Percentiles rank a stretch among this genome's conserved stretches.
These are phyloP conservation scores for Chrysopogon serrulatus DNA, from an alignment of 176 grass and related monocot genomes.

Conservation along the genomic window DNA sequence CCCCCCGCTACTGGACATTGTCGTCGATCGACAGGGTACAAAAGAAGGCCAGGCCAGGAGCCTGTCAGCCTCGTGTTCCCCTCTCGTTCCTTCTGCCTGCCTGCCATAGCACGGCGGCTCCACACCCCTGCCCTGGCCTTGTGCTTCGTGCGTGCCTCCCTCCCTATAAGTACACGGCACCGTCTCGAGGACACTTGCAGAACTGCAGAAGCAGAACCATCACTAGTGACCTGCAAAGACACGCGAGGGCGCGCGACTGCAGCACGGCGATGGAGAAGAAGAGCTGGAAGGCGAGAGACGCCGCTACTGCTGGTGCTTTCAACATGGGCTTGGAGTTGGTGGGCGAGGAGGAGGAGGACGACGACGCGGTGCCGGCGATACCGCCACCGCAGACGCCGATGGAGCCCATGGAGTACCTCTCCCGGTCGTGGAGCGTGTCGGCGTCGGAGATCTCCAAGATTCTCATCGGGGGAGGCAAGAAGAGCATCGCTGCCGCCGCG, in stretches of 20 bases:
- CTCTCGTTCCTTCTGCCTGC: slow-evolving; percentile 33
- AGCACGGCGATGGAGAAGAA: slow-evolving; percentile 35
- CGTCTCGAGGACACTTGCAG: neutral
- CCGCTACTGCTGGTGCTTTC: neutral
- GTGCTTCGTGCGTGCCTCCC: slow-evolving; percentile 64
- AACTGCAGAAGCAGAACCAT: neutral
- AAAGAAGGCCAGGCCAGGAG: slow-evolving; percentile 38
- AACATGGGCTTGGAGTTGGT: slow-evolving; percentile 23
- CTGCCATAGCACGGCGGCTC: slow-evolving; percentile 40
- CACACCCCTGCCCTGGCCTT: slow-evolving; percentile 26
- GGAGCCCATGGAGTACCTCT: slow-evolving; percentile 83
- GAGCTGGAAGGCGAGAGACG: slow-evolving; percentile 35
- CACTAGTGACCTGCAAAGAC: neutral
- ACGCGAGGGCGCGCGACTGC: neutral
- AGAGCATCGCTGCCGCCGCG: slow-evolving; percentile 30
- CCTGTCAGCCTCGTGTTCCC: slow-evolving; percentile 59
- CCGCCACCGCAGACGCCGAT: slow-evolving; percentile 74
- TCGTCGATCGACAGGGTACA: slow-evolving; percentile 24
- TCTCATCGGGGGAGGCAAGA: slow-evolving; percentile 40
- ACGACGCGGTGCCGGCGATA: slow-evolving; percentile 29
- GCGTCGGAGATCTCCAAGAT: slow-evolving; percentile 82
- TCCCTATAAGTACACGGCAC: slow-evolving; percentile 38
- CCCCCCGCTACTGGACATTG: slow-evolving; percentile 7
- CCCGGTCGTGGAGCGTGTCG: slow-evolving; percentile 82
- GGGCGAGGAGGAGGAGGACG: slow-evolving; percentile 40